Conservation (phyloP, 805 yeast species). For the Starmerella roubikii region DNA sequence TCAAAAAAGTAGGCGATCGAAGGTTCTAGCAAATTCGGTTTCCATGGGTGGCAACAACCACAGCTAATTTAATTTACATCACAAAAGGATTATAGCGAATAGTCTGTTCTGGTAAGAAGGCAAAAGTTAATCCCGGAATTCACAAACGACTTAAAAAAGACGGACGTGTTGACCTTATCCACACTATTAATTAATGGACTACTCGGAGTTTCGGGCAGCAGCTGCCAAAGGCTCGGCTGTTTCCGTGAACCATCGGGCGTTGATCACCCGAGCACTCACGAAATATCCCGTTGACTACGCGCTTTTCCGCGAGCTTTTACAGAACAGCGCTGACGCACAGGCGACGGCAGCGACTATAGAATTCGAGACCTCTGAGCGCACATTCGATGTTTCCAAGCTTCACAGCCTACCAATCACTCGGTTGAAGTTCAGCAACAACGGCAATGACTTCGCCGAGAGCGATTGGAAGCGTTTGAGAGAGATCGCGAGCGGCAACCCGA, state of each 20-base stretch:
- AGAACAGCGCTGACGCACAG: conserved; percentile 31
- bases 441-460: conserved; percentile 25
- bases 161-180: no score
- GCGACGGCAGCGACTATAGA: conserved; percentile 26
- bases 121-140: no score
- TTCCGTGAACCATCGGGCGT: conserved; percentile 30
- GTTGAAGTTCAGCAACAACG: conserved; percentile 24
- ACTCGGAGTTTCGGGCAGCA: conserved; percentile 14
- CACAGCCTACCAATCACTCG: conserved; percentile 23
- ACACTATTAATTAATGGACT: conserved; percentile 23
- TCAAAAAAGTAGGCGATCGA: neutral
- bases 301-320: conserved; percentile 29
- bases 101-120: no score
- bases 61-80: no score
- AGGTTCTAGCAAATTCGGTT: no score
- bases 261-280: conserved; percentile 31
- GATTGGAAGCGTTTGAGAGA: conserved; percentile 31
- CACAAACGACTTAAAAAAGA: no score
- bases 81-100: no score
- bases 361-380: conserved; percentile 18
- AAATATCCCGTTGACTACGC: conserved; percentile 34
- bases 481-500: conserved; percentile 33
- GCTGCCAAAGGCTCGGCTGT: conserved; percentile 23
- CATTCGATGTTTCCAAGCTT: conserved; percentile 16
- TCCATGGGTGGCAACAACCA: no score